A percentile compares a stretch with the other conserved stretches of the same genome.
Evolutionary conservation across 495 filamentous ascomycete genomes (phyloP).

Genomic region (Xylaria bambusicola): DNA sequence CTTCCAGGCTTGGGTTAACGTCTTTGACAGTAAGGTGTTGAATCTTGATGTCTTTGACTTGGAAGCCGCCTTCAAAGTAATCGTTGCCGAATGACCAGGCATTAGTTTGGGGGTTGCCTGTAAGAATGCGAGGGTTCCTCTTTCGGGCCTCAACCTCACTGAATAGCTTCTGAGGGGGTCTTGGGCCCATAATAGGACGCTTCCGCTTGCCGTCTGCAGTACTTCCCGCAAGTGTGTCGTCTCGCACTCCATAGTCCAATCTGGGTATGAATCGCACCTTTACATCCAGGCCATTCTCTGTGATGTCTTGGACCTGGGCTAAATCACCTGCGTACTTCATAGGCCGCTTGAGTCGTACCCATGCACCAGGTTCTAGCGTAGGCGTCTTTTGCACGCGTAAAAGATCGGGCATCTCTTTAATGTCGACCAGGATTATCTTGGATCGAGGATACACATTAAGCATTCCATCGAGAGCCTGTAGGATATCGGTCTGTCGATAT

Average conservation of each 20-base stretch:
- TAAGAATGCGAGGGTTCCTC: constrained; percentile 72
- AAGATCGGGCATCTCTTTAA: constrained; percentile 96
- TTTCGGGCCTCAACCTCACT: constrained; percentile 92
- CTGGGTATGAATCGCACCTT: constrained; percentile 84
- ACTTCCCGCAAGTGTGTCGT: constrained; percentile 58
- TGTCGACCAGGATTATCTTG: constrained; percentile 84
- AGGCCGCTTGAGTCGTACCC: constrained; percentile 82
- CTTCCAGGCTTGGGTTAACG: constrained; percentile 91
- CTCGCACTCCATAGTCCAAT: constrained; percentile 85
- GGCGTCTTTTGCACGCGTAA: constrained; percentile 85
- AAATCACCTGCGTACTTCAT: constrained; percentile 87
- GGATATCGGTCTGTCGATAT: constrained; percentile 78
- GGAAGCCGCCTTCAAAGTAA: constrained; percentile 88
- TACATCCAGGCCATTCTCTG: constrained; percentile 87
- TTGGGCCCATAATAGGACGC: constrained; percentile 60
- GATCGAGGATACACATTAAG: constrained; percentile 81
- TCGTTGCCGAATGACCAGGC: constrained; percentile 83
- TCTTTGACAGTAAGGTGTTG: constrained; percentile 78
- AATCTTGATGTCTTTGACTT: constrained; percentile 91
- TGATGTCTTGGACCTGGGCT: constrained; percentile 90
- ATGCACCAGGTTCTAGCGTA: constrained; percentile 82
- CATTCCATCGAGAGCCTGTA: constrained; percentile 76
- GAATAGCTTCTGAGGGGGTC: constrained; percentile 91
- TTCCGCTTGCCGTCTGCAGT: constrained; percentile 75
- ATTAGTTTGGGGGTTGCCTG: constrained; percentile 63